phyloP scores from a whole-genome alignment of 192 early-diverging fungal species.

The Oehlia diaphana region DNA sequence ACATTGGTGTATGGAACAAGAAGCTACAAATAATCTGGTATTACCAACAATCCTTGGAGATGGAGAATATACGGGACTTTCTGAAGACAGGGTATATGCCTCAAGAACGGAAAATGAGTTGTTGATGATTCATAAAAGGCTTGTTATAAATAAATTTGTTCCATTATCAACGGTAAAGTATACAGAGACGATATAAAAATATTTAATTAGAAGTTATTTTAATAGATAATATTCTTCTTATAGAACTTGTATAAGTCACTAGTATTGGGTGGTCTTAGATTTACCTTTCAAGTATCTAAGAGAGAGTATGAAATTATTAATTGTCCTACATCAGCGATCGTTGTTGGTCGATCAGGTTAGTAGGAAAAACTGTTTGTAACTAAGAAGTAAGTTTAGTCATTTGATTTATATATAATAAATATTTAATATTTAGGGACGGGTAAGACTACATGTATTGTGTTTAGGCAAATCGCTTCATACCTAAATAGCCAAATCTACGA shows the following conservation, averaged over 20 bases:
- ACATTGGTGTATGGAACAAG: neutral
- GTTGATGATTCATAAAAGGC: constrained; percentile 16
- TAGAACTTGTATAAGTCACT: constrained; percentile 23
- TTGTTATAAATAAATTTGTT: constrained; percentile 22
- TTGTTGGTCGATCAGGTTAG: constrained; percentile 28
- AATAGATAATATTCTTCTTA: neutral
- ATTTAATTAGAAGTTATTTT: neutral
- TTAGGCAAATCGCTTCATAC: constrained; percentile 6
- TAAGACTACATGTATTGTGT: constrained; percentile 15
- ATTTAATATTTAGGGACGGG: constrained; percentile 6
- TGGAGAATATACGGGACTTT: neutral
- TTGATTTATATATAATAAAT: no score
- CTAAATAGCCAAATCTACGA: neutral
- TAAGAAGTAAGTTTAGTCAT: neutral
- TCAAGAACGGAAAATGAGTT: constrained; percentile 9
- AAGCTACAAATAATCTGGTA: neutral
- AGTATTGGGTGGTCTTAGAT: neutral
- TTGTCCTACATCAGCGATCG: constrained; percentile 15
- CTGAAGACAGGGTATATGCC: neutral
- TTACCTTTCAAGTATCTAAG: constrained; percentile 25
- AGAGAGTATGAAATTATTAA: constrained; percentile 19
- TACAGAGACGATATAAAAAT: no score
- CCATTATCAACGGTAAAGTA: constrained; percentile 26
- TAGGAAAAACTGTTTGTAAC: neutral
- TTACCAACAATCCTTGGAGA: neutral